Conservation (phyloP, 2,329 filamentous ascomycete species). For the Coniochaeta sp. region DNA sequence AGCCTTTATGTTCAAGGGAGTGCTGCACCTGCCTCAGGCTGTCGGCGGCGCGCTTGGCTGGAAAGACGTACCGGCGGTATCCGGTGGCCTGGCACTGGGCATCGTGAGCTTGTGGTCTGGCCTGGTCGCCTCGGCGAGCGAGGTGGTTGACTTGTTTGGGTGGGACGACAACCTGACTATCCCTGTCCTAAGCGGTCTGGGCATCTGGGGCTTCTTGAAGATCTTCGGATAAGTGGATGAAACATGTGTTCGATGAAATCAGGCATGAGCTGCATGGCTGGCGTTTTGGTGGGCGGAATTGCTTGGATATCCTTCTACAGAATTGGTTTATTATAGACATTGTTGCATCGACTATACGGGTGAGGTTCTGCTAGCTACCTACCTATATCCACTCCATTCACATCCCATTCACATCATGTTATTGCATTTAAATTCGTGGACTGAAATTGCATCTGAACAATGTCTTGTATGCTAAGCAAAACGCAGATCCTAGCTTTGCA, state of each 20-base stretch:
- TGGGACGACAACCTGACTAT: slow-evolving; percentile 99
- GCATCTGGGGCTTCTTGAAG: slow-evolving; percentile 87
- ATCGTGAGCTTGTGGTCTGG: slow-evolving; percentile 82
- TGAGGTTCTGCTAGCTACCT: neutral
- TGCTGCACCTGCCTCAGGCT: slow-evolving; percentile 59
- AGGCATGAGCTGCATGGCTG: slow-evolving; percentile 9
- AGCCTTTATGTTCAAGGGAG: slow-evolving; percentile 73
- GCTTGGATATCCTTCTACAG: slow-evolving; percentile 6
- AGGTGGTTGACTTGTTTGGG: slow-evolving; percentile 84
- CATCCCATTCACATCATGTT: neutral
- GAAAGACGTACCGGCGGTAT: slow-evolving; percentile 49
- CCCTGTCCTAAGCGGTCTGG: slow-evolving; percentile 79
- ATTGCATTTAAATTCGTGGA: neutral
- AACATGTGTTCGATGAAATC: neutral
- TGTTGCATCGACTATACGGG: neutral
- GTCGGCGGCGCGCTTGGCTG: slow-evolving; percentile 55
- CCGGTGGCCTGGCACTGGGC: slow-evolving; percentile 65
- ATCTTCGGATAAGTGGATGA: slow-evolving; percentile 55
- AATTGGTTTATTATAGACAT: neutral
- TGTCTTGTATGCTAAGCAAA: neutral
- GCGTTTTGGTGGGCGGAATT: slow-evolving; percentile 14
- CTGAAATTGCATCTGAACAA: neutral
- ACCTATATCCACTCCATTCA: neutral
- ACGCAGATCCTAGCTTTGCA: neutral
- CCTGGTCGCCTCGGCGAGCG: slow-evolving; percentile 80